phyloP scores from a whole-genome alignment of 345 rosid genomes.

The Linum lewisii region DNA sequence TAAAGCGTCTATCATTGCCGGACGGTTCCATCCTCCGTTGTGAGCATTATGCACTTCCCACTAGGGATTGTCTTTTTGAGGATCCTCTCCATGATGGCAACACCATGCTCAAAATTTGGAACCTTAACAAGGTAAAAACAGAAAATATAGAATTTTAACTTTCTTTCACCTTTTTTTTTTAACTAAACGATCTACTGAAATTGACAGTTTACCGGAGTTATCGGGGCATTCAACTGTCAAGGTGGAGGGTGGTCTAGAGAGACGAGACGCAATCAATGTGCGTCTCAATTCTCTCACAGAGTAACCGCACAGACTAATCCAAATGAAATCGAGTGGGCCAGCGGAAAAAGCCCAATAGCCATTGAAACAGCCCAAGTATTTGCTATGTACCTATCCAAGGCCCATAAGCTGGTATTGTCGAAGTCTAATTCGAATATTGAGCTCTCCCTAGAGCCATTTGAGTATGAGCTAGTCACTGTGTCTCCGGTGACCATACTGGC shows the following conservation, averaged over 20 bases:
- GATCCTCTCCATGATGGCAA: constrained; percentile 97
- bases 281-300: constrained; percentile 43
- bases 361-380: constrained; percentile 45
- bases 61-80: constrained; percentile 74
- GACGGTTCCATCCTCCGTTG: constrained; percentile 83
- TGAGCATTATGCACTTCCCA: constrained; percentile 81
- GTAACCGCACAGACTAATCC: constrained; percentile 49
- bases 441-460: constrained; percentile 63
- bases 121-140: constrained; percentile 92
- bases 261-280: constrained; percentile 64
- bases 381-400: constrained; percentile 57
- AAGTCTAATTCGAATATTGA: constrained; percentile 38
- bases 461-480: constrained; percentile 72
- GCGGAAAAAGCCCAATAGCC: constrained; percentile 60
- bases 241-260: constrained; percentile 97
- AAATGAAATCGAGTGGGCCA: constrained; percentile 66
- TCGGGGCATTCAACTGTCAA: constrained; percentile 94
- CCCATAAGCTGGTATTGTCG: constrained; percentile 60
- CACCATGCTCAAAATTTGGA: constrained; percentile 99
- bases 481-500: constrained; percentile 44
- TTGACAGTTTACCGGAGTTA: constrained; percentile 63
- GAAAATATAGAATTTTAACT: no score
- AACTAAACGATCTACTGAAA: not conserved
- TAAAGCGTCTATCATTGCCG: constrained; percentile 60
- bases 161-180: not conserved